These are phyloP conservation scores for Sphaerulina vaccinii DNA, from an alignment of 2,329 filamentous ascomycete species.

Conservation along the genomic window DNA sequence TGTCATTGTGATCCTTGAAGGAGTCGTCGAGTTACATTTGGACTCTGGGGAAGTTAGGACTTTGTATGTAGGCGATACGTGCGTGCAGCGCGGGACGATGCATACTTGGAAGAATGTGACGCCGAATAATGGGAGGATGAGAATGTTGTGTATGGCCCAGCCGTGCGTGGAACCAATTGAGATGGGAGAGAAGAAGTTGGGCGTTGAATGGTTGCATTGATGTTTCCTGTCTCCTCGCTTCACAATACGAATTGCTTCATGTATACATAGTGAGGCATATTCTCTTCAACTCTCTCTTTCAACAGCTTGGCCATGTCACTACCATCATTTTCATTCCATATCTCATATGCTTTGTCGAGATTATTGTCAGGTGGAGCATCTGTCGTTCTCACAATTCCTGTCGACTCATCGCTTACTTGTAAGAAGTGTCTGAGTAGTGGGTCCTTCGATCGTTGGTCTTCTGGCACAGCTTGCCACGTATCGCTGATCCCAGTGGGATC, in stretches of 20 bases:
- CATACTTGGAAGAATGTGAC: conserved; percentile 28
- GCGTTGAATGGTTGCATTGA: conserved; percentile 14
- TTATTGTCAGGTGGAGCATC: neutral
- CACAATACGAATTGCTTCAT: conserved; percentile 6
- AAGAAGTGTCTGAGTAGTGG: neutral
- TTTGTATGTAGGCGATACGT: conserved; percentile 19
- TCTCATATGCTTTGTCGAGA: neutral
- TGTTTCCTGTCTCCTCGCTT: no score
- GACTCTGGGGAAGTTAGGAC: conserved; percentile 21
- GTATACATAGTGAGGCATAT: conserved; percentile 10
- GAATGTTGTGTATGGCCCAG: conserved; percentile 14
- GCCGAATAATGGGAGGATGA: conserved; percentile 14
- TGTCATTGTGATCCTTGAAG: conserved; percentile 19
- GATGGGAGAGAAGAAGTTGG: conserved; percentile 20
- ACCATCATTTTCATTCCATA: neutral
- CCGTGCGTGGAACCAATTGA: conserved; percentile 15
- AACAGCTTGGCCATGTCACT: neutral
- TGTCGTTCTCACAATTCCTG: conserved; percentile 2
- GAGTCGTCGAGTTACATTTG: conserved; percentile 18
- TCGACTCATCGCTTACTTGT: conserved; percentile 1
- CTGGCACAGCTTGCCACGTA: neutral
- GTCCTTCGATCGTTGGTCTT: neutral
- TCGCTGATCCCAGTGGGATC: neutral
- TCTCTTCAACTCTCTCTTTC: neutral
- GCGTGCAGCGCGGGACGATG: conserved; percentile 25